Base-by-base conservation (phyloP, 208 protist genomes). In the Trypanosomatidae sp. region DNA sequence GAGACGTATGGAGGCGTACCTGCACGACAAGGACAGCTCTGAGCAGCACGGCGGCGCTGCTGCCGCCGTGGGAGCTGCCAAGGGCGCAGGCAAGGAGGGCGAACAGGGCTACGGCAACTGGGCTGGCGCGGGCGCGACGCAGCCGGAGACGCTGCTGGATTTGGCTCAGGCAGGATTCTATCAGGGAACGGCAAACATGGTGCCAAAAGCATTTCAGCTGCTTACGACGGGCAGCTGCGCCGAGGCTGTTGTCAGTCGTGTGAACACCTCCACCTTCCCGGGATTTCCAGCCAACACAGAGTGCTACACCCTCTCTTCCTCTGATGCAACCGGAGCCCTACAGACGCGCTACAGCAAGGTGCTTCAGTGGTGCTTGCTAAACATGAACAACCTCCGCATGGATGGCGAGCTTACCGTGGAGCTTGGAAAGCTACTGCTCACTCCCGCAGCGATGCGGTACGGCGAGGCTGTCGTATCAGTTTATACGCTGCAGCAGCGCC, bases 351-450 rank as follows among this genome's bases (percentile, higher is more conserved):
- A 90, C 73, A 95, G 90, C 82, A 96, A 96, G 70, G 93, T 94
- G 49, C 83, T 97, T 60, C 93, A 97, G 82, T 97, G 93, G 93
- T 97, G 93, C 72, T 80, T 90, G 66, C 77, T 97, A 47, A 97
- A 97, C 81, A 93, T 97, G 88, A 86, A 74, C 77, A 97, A 96
- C 80, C 71, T 97, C 49, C 88, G 91, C 70, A 95, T 97, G 88
- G 93, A 97, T 76, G 91, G 90, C 25, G 93, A 97, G 81, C 79
- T 97, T 2, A 79, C 72, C 65, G 66, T 95, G 8, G 85, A 82
- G 36, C 66, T 97, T 36, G 93, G 93, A 2, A 95, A 95, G 79
- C 81, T 97, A 30, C 74, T 97, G 36, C 73, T 97, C 19, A 65
- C 88, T 19, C 74, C 80, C 50, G 47, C 76, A 0, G 80, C 73